Evolutionary conservation across 75 land plant genomes (phyloP).

Genomic region (Sequoia sempervirens): DNA sequence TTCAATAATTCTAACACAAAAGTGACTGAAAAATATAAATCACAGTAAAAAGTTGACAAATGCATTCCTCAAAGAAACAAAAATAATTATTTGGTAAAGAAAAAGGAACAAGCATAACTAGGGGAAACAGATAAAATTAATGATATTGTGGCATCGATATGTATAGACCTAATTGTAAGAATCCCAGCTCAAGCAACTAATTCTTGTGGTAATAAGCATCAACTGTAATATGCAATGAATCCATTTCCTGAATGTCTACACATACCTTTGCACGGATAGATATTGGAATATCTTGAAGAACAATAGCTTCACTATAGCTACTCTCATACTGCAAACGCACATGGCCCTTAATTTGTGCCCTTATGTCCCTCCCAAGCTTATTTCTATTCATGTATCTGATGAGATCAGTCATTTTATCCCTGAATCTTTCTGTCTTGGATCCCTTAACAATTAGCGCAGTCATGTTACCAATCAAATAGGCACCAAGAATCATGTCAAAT

Average conservation of each 20-base stretch:
- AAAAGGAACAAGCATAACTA: background rate
- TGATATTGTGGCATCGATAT: background rate
- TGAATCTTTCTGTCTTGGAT: slow-evolving; percentile 76
- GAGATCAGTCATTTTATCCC: slow-evolving; percentile 75
- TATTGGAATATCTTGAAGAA: slow-evolving; percentile 65
- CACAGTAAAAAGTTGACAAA: background rate
- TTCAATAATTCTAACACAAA: background rate
- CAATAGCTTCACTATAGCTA: slow-evolving; percentile 53
- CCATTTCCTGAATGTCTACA: background rate
- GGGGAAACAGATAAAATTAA: background rate
- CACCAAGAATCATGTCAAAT: slow-evolving; percentile 87
- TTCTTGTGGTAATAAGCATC: background rate
- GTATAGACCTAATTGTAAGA: background rate
- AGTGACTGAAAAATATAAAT: background rate
- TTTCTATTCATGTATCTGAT: slow-evolving; percentile 76
- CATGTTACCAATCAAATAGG: slow-evolving; percentile 90
- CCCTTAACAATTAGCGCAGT: slow-evolving; percentile 92
- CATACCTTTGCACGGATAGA: slow-evolving; percentile 76
- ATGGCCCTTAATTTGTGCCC: slow-evolving; percentile 71
- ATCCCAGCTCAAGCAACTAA: background rate
- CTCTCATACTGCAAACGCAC: slow-evolving; percentile 70
- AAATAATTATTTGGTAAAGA: background rate
- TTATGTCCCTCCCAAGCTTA: slow-evolving; percentile 49
- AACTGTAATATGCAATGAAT: background rate
- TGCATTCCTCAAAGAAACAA: background rate